Percentiles rank a stretch among this genome's conserved stretches.
These are phyloP conservation scores for Fagus crenata DNA, from an alignment of 306 rosid genomes.

Conservation along the genomic window DNA sequence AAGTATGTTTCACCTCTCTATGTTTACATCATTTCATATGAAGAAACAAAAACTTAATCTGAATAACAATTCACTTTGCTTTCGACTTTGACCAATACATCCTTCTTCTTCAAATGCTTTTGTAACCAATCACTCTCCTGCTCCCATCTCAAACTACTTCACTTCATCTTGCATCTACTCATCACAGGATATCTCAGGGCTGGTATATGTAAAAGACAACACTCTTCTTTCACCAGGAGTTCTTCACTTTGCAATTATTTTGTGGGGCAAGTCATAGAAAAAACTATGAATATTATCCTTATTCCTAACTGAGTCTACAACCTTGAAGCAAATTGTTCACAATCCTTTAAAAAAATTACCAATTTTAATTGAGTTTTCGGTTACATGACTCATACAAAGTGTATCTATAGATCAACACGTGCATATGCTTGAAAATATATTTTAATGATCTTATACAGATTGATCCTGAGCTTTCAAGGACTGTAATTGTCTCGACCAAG, in stretches of 20 bases:
- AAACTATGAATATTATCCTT: neutral
- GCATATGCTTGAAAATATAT: neutral
- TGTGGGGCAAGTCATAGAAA: neutral
- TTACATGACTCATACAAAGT: too few species aligned
- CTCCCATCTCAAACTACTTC: neutral
- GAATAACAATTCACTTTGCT: too few species aligned
- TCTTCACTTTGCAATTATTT: neutral
- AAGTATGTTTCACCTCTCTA: slow-evolving; percentile 39
- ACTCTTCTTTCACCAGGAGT: neutral
- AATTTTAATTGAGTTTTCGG: neutral
- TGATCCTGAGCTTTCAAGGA: slow-evolving; percentile 93
- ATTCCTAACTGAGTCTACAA: neutral
- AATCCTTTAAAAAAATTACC: neutral
- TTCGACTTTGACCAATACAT: neutral
- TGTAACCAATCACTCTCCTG: neutral
- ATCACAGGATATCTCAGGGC: neutral
- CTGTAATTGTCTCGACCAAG: slow-evolving; percentile 89
- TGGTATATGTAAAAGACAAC: neutral
- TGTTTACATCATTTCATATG: too few species aligned
- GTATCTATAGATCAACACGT: neutral
- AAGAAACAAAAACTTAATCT: too few species aligned
- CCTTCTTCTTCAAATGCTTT: neutral
- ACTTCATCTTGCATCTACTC: neutral
- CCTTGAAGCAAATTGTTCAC: neutral
- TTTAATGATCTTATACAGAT: slow-evolving; percentile 44